Evolutionary conservation across 2,329 filamentous ascomycete species (phyloP).

Genomic region (Diaporthe longicolla): DNA sequence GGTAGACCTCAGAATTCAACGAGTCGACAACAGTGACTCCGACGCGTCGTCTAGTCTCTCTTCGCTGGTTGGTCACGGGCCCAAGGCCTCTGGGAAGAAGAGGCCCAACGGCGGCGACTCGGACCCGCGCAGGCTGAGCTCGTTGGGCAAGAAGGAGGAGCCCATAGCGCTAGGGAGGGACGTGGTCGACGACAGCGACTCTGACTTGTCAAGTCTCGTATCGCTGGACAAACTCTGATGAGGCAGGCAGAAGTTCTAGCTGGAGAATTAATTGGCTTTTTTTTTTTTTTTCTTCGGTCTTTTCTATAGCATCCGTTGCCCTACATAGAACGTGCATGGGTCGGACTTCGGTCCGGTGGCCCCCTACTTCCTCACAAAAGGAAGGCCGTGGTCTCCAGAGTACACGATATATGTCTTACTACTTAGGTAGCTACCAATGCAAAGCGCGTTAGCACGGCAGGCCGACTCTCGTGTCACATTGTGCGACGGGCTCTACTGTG

Average conservation of each 20-base stretch:
- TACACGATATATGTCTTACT: not conserved
- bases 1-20: conserved; percentile 31
- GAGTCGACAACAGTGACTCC: conserved; percentile 35
- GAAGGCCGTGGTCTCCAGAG: not conserved
- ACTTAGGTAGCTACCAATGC: not conserved
- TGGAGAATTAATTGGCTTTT: conserved; percentile 1
- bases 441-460: conserved; percentile 1
- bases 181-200: conserved; percentile 23
- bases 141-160: not conserved
- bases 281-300: not conserved
- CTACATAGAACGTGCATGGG: not conserved
- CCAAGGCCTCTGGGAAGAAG: not conserved
- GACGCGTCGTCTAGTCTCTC: conserved; percentile 32
- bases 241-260: not conserved
- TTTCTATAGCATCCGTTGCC: not conserved
- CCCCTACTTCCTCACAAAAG: not conserved
- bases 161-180: not conserved
- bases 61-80: not conserved
- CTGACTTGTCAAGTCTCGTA: conserved; percentile 33
- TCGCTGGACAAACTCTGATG: conserved; percentile 28
- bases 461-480: not conserved
- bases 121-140: not conserved
- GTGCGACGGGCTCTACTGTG: not conserved
- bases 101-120: not conserved
- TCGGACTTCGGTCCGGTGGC: not conserved